A percentile compares a stretch with the other conserved stretches of the same genome.
Evolutionary conservation across 257 asterid genomes (phyloP).

Genomic region (Solanum lignicaule): DNA sequence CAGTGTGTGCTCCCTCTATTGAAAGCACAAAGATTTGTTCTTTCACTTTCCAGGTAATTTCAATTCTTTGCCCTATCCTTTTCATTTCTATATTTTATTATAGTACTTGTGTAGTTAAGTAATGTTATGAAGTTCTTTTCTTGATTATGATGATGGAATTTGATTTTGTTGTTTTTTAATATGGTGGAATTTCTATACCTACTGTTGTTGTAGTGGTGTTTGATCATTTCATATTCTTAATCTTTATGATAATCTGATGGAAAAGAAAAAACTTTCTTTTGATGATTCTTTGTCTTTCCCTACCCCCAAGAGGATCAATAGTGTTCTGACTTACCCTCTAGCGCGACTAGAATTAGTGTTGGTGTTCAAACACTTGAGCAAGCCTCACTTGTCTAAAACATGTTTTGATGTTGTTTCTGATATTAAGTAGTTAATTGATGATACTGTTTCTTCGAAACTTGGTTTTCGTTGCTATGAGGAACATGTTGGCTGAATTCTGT

Average conservation of each 20-base stretch:
- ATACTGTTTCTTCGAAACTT: background rate
- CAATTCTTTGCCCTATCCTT: background rate
- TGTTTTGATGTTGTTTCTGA: background rate
- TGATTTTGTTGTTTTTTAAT: background rate
- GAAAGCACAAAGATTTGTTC: constrained; percentile 20
- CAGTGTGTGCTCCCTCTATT: constrained; percentile 18
- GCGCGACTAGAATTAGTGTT: background rate
- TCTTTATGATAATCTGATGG: background rate
- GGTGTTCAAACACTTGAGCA: background rate
- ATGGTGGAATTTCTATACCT: background rate
- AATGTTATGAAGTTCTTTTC: background rate
- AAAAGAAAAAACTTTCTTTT: background rate
- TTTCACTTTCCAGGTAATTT: constrained; percentile 28
- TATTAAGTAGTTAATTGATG: background rate
- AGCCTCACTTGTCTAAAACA: background rate
- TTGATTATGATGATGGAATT: background rate
- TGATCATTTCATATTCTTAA: background rate
- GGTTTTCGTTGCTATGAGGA: background rate
- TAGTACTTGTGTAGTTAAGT: background rate
- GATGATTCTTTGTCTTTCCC: background rate
- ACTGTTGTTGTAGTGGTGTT: background rate
- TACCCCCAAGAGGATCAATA: background rate
- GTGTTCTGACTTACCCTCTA: background rate
- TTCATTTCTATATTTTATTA: background rate
- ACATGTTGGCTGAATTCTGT: background rate